Base-by-base conservation (phyloP, 2,329 filamentous ascomycete species). In the Ustulina deusta region DNA sequence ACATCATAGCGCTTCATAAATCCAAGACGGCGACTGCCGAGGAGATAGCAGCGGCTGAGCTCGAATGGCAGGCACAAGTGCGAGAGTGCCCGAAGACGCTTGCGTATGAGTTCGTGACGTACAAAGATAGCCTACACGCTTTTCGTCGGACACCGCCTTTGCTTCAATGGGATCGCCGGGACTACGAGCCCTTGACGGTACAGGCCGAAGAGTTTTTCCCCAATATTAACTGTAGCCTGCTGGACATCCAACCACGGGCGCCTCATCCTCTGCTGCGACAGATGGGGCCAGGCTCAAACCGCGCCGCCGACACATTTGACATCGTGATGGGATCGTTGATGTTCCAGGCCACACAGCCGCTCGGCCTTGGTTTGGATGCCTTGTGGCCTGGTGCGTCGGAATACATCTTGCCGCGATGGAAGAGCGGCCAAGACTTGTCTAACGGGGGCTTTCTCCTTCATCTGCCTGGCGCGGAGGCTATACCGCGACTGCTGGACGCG, bases 91-190 rank as follows among this genome's bases (percentile, higher is more conserved):
- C 65, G 0, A 55, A 58, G 3, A 55, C 64, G 2, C 52, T 73
- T 0, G 71, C 74, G 29, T 76, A 76, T 36, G 79, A 82, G 62
- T 83, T 83, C 72, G 65, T 75, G 25, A 76, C 80, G 34, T 73
- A 80, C 55, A 80, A 82, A 34, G 89, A 92, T 73, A 88, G 89
- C 74, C 77, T 84, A 51, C 85, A 87, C 70, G 71, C 85, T 17
- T 82, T 85, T 73, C 77, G 80, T 57, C 81, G 85, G 77, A 73
- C 82, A 0, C 82, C 84, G 1, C 86, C 88, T 0, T 73, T 84
- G 0, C 78, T 95, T 3, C 74, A 83, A 29, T 94, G 90, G 88
- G 93, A 97, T 78, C 84, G 86, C 1, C 89, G 94, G 17, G 80
- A 83, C 1, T 89, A 88, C 74, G 93, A 97, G 74, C 91, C 93